Conservation (phyloP, 352 stramenopile species). For the Phytophthora constricta region DNA sequence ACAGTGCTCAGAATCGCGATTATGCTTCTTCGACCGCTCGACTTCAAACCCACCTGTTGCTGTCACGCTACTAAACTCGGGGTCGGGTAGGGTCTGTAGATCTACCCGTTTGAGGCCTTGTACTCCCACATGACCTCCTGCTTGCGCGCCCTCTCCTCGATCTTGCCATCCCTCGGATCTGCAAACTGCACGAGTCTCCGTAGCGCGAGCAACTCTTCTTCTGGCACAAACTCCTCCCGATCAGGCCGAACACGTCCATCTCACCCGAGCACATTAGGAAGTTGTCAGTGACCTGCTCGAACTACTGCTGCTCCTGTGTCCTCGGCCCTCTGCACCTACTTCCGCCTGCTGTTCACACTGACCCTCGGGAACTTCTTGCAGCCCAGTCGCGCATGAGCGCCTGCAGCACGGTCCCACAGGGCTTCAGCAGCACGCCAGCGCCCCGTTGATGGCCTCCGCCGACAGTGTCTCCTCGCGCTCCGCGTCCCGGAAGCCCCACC, state of each 20-base stretch:
- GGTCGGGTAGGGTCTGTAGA: constrained; percentile 79
- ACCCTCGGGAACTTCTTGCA: constrained; percentile 48
- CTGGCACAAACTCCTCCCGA: constrained; percentile 79
- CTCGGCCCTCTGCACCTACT: constrained; percentile 43
- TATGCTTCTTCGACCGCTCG: not conserved
- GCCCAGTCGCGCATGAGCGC: constrained; percentile 74
- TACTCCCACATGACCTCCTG: constrained; percentile 82
- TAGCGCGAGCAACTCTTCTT: constrained; percentile 64
- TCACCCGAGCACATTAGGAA: constrained; percentile 80
- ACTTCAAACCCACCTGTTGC: constrained; percentile 60
- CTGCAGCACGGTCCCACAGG: constrained; percentile 77
- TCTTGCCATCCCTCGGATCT: constrained; percentile 48
- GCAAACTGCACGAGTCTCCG: constrained; percentile 46
- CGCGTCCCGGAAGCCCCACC: constrained; percentile 59
- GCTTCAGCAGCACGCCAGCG: constrained; percentile 61
- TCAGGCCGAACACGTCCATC: constrained; percentile 81
- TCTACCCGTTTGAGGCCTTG: constrained; percentile 66
- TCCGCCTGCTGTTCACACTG: constrained; percentile 57
- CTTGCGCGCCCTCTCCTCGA: constrained; percentile 44
- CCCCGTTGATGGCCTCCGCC: constrained; percentile 39
- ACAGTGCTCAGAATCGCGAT: too few species aligned
- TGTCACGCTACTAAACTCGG: constrained; percentile 80
- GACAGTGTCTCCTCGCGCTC: constrained; percentile 65
- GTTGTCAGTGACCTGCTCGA: constrained; percentile 82
- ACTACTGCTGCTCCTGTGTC: constrained; percentile 80